Evolutionary conservation across 2,329 filamentous ascomycete genomes (phyloP).

Genomic region (Amauroascus niger): DNA sequence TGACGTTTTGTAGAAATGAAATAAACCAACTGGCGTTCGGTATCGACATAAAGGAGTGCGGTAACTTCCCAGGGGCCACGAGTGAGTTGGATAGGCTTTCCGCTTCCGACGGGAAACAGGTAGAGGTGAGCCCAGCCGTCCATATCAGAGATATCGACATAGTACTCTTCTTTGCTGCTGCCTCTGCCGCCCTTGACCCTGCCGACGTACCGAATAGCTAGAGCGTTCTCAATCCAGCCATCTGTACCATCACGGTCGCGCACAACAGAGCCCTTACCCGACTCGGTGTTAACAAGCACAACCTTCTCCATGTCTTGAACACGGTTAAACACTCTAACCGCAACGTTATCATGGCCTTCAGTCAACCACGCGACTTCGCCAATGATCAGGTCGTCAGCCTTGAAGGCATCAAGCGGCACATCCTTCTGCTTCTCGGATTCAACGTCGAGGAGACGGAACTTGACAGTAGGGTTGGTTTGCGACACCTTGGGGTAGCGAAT

Average conservation of each 20-base stretch:
- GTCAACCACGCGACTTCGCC: slow-evolving; percentile 62
- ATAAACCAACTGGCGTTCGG: slow-evolving; percentile 48
- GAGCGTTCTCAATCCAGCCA: slow-evolving; percentile 51
- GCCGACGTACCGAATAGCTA: slow-evolving; percentile 40
- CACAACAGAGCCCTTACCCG: slow-evolving; percentile 39
- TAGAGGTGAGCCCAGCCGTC: slow-evolving; percentile 59
- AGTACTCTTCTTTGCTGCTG: slow-evolving; percentile 40
- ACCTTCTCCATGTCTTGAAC: slow-evolving; percentile 57
- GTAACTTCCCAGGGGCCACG: slow-evolving; percentile 57
- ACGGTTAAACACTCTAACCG: slow-evolving; percentile 59
- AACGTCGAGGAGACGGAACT: slow-evolving; percentile 50
- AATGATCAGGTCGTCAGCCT: slow-evolving; percentile 52
- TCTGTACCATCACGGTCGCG: slow-evolving; percentile 50
- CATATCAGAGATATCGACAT: slow-evolving; percentile 57
- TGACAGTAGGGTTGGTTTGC: slow-evolving; percentile 55
- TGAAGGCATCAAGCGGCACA: slow-evolving; percentile 49
- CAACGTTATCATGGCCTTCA: slow-evolving; percentile 48
- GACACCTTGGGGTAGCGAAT: slow-evolving; percentile 61
- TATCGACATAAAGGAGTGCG: slow-evolving; percentile 51
- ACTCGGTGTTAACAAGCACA: slow-evolving; percentile 48
- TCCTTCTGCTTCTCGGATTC: slow-evolving; percentile 37
- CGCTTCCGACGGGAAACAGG: slow-evolving; percentile 50
- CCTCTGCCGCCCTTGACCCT: slow-evolving; percentile 25
- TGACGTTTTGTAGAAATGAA: slow-evolving; percentile 57
- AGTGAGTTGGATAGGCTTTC: slow-evolving; percentile 50